These are phyloP conservation scores for Lactuca saligna DNA, from an alignment of 129 eudicot species.

Conservation along the genomic window DNA sequence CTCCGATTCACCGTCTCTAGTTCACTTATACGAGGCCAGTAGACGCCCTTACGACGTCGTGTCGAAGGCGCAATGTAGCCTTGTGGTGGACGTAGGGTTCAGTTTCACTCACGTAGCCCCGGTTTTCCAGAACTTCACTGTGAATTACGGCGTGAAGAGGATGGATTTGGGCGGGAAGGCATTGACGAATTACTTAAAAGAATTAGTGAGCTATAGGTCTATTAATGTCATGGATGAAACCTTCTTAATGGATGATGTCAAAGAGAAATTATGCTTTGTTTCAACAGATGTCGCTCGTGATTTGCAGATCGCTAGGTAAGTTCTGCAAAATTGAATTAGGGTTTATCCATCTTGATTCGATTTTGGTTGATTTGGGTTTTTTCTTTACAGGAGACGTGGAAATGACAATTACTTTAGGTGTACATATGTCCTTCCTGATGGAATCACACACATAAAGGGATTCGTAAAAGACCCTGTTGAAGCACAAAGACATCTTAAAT, in stretches of 20 bases:
- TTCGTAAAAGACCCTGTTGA: constrained; percentile 76
- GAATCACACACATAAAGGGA: constrained; percentile 73
- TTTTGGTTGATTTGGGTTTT: neutral
- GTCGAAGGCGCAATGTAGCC: constrained; percentile 69
- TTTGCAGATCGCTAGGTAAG: constrained; percentile 76
- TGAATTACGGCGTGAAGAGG: constrained; percentile 89
- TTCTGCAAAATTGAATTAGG: neutral
- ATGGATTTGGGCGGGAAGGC: constrained; percentile 98
- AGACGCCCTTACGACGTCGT: constrained; percentile 72
- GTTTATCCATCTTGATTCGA: neutral
- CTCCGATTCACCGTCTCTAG: constrained; percentile 67
- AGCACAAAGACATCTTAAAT: constrained; percentile 51
- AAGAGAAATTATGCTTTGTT: constrained; percentile 91
- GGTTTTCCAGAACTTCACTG: constrained; percentile 73
- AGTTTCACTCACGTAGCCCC: constrained; percentile 81
- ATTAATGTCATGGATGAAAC: constrained; percentile 94
- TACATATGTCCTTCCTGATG: constrained; percentile 98
- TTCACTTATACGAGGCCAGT: constrained; percentile 83
- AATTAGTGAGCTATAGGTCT: constrained; percentile 76
- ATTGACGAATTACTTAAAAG: constrained; percentile 85
- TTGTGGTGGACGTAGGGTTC: constrained; percentile 91
- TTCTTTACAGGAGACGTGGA: constrained; percentile 65
- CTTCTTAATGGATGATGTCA: constrained; percentile 83
- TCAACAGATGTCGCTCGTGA: constrained; percentile 78
- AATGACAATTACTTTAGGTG: constrained; percentile 76